Evolutionary conservation across 352 stramenopile species (phyloP), one percentile per base, ranked within the genome.

Genomic region (Saprolegnia diclina): DNA sequence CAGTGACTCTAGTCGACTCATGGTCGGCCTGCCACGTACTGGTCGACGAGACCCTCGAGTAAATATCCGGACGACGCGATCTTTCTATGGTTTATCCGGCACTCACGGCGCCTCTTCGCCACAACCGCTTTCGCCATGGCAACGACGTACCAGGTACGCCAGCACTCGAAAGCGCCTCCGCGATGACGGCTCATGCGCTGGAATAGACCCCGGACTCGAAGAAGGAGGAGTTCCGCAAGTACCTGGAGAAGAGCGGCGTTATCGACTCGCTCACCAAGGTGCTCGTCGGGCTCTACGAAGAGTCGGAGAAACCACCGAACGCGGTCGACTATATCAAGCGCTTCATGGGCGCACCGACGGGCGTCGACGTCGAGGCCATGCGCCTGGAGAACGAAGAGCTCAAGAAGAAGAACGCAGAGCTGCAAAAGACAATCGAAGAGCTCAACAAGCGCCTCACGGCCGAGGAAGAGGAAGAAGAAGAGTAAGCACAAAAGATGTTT

Each of bases 201-300:
- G 21, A 9, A 7, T 67, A 98, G 91, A 97, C 91, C 29, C 91
- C 96, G 22, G 92, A 98, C 77, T 95, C 86, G 5, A 99, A 98
- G 82, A 99, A 99, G 75, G 94, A 99, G 76, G 97, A 99, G 81
- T 99, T 98, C 77, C 80, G 93, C 72, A 98, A 97, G 75, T 99
- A 99, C 74, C 80, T 99, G 1, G 96, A 99, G 80, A 98, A 98
- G 73, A 96, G 88, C 48, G 96, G 96, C 40, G 96, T 99, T 5
- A 96, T 99, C 38, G 95, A 99, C 80, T 91, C 96, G 19, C 77
- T 99, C 14, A 99, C 96, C 35, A 98, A 98, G 73, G 92, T 98
- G 21, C 78, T 99, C 19, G 94, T 99, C 52, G 94, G 92, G 3
- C 81, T 98, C 22, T 98, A 98, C 76, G 94, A 99, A 77, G 97